Conservation (phyloP, 2,329 filamentous ascomycete species). For the Claviceps cyperi region DNA sequence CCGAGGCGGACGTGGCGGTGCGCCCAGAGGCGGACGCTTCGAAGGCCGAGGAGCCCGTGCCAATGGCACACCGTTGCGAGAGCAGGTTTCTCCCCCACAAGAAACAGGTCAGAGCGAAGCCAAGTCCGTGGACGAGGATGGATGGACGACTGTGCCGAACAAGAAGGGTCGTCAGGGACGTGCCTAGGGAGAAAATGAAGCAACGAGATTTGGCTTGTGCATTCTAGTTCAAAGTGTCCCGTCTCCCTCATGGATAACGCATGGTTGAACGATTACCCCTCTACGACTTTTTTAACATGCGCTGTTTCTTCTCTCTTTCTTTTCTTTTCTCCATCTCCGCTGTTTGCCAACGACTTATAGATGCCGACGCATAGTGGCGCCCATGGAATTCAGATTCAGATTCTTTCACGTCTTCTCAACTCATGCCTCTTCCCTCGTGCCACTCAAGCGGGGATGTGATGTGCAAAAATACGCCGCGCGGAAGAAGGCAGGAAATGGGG, state of each 20-base stretch:
- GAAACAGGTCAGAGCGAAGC: slow-evolving; percentile 16
- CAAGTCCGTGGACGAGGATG: slow-evolving; percentile 38
- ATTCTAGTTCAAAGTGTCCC: slow-evolving; percentile 11
- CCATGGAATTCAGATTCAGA: slow-evolving; percentile 8
- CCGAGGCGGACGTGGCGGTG: slow-evolving; percentile 18
- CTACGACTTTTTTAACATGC: slow-evolving; percentile 10
- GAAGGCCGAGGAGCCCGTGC: slow-evolving; percentile 30
- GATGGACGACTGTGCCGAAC: slow-evolving; percentile 43
- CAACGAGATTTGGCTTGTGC: slow-evolving; percentile 16
- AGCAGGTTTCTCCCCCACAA: slow-evolving; percentile 20
- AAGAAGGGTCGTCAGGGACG: slow-evolving; percentile 25
- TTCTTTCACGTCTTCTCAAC: slow-evolving; percentile 2
- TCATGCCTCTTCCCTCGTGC: not conserved
- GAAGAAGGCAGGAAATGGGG: not conserved
- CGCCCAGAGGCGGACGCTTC: slow-evolving; percentile 28
- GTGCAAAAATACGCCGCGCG: too few relatives aligned
- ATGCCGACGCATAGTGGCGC: slow-evolving; percentile 17
- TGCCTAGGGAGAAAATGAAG: slow-evolving; percentile 11
- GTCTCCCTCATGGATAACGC: not conserved
- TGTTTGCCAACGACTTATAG: slow-evolving; percentile 17
- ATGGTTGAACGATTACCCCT: slow-evolving; percentile 3
- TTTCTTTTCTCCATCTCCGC: not conserved
- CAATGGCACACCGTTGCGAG: slow-evolving; percentile 29
- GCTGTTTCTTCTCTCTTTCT: slow-evolving; percentile 10
- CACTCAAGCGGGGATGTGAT: not conserved